Evolutionary conservation across 768 basidiomycete species (phyloP).

Genomic region (Phallus indusiatus): DNA sequence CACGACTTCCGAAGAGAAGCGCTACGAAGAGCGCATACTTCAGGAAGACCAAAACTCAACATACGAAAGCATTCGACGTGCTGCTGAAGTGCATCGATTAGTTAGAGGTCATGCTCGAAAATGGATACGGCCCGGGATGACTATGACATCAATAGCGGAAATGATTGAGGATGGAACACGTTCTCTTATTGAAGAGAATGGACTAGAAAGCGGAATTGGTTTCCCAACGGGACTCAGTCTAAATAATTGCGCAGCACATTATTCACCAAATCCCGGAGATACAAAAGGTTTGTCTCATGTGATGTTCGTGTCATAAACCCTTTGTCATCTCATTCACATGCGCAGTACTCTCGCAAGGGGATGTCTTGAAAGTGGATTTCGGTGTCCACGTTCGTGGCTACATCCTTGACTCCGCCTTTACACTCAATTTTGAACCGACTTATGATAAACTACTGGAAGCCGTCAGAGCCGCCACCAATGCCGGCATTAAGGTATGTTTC

Average conservation of each 20-base stretch:
- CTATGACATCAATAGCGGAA: conserved; percentile 88
- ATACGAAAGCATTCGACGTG: conserved; percentile 84
- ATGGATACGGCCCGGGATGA: conserved; percentile 85
- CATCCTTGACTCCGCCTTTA: conserved; percentile 94
- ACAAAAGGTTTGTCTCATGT: conserved; percentile 44
- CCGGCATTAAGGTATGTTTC: conserved; percentile 66
- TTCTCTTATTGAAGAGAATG: conserved; percentile 85
- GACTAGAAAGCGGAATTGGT: conserved; percentile 77
- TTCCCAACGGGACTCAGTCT: conserved; percentile 94
- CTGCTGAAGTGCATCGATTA: conserved; percentile 92
- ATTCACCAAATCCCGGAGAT: conserved; percentile 90
- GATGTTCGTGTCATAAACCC: conserved; percentile 18
- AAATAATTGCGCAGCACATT: conserved; percentile 95
- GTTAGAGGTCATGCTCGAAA: conserved; percentile 77
- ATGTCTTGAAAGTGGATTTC: conserved; percentile 94
- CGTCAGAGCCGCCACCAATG: conserved; percentile 89
- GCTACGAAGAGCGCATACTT: conserved; percentile 66
- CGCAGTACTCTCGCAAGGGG: conserved; percentile 68
- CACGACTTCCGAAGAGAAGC: conserved; percentile 84
- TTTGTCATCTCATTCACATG: not conserved
- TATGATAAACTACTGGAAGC: conserved; percentile 87
- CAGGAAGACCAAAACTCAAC: conserved; percentile 77
- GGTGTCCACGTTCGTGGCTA: conserved; percentile 97
- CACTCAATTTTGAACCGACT: conserved; percentile 77
- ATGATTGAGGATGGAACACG: conserved; percentile 88